Evolutionary conservation across 148 eudicot genomes (phyloP), one percentile per base, ranked within the genome.

Genomic region (Silene latifolia): DNA sequence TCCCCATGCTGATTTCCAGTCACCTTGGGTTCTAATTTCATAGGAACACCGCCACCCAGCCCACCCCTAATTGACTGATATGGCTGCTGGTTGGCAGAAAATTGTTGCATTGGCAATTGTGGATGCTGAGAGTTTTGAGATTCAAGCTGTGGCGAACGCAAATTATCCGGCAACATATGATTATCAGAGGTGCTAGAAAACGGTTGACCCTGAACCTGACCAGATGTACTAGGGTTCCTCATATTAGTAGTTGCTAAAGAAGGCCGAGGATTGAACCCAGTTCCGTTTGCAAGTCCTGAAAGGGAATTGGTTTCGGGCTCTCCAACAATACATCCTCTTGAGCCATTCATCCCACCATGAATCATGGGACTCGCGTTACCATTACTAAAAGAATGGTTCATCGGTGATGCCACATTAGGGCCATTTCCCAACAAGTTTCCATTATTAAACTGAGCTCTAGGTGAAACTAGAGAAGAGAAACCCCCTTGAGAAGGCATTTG

Each of bases 311-410:
- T 35, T 73, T 89, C 97, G 0, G 92, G 82, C 44, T 91, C 97
- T 23, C 78, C 73, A 80, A 88, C 97, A 51, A 84, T 77, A 67
- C 86, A 87, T 63, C 88, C 88, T 66, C 89, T 80, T 29, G 84
- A 82, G 8, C 76, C 75, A 84, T 71, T 84, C 44, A 84, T 86
- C 7, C 80, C 76, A 74, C 85, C 88, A 27, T 93, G 71, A 71
- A 84, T 78, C 44, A 86, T 87, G 23, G 93, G 76, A 78, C 44
- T 86, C 17, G 85, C 82, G 20, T 81, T 89, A n/a, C 95, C 90
- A 75, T 88, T 91, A 18, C 88, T 88, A 74, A 83, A 94, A 54
- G 98, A 84, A 80, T 87, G 98, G 58, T 89, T 94, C 39, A 89
- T 87, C 29, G 89, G 76, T 13, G 98, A 88, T 9, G 97, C 81